These are phyloP conservation scores for Candida sp. DNA, from an alignment of 1,139 yeast genomes.

Conservation along the genomic window DNA sequence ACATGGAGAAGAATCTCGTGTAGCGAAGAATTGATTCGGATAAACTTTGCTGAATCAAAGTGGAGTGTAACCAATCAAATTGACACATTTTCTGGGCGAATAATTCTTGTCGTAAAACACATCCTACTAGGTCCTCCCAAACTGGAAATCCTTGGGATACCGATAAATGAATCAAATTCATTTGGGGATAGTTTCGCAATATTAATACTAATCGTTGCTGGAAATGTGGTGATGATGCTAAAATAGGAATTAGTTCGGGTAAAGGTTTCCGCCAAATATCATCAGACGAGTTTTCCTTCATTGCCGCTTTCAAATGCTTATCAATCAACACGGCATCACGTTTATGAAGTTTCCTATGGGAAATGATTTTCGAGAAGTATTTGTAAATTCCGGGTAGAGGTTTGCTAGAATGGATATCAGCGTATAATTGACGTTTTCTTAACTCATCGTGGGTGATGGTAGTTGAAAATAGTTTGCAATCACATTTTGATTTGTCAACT, in stretches of 20 bases:
- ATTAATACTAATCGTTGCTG: not conserved
- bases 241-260: not conserved
- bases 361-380: conserved; percentile 5
- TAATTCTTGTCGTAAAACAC: conserved; percentile 27
- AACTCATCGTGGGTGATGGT: conserved; percentile 13
- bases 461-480: conserved; percentile 2
- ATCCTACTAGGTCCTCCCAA: conserved; percentile 28
- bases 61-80: conserved; percentile 25
- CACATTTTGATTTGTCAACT: not conserved
- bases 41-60: conserved; percentile 15
- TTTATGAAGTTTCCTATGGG: not conserved
- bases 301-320: not conserved
- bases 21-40: conserved; percentile 21
- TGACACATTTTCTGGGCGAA: conserved; percentile 28
- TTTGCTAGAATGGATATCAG: conserved; percentile 12
- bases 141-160: conserved; percentile 12
- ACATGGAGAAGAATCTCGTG: conserved; percentile 19
- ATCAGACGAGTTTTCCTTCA: not conserved
- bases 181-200: conserved; percentile 3
- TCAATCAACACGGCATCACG: not conserved
- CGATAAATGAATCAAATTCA: conserved; percentile 19
- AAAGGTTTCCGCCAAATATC: not conserved
- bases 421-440: conserved; percentile 17
- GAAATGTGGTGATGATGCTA: not conserved
- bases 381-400: conserved; percentile 13